Percentiles rank a stretch among this genome's conserved stretches.
These are phyloP conservation scores for Lumnitzera racemosa DNA, from an alignment of 345 rosid species.

Conservation along the genomic window DNA sequence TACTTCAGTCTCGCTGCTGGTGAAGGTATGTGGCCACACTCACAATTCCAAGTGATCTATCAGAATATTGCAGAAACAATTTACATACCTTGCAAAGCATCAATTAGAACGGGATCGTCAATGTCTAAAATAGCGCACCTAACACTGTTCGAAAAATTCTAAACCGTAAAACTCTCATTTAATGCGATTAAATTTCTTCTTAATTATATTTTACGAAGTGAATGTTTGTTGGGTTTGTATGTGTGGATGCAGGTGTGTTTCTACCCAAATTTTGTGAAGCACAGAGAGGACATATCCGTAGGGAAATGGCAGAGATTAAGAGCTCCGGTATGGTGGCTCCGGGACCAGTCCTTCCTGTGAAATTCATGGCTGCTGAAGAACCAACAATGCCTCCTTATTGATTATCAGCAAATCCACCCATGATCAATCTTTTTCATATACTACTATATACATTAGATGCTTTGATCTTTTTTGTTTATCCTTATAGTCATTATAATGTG, in stretches of 20 bases:
- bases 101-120: too few relatives aligned
- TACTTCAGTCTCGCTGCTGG: constrained; percentile 82
- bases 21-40: constrained; percentile 45
- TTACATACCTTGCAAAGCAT: too few relatives aligned
- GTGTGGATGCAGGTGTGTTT: constrained; percentile 48
- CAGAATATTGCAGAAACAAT: too few relatives aligned
- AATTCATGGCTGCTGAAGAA: not conserved
- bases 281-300: constrained; percentile 49
- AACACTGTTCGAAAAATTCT: too few relatives aligned
- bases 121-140: too few relatives aligned
- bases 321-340: constrained; percentile 46
- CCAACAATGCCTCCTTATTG: constrained; percentile 20
- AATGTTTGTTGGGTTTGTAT: not conserved
- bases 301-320: constrained; percentile 51
- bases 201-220: not conserved
- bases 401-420: not conserved
- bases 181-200: too few relatives aligned
- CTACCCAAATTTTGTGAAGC: constrained; percentile 66
- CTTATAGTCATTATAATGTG: too few relatives aligned
- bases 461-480: too few relatives aligned
- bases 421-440: too few relatives aligned
- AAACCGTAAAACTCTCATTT: not conserved
- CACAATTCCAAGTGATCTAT: too few relatives aligned
- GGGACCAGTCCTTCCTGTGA: constrained; percentile 20
- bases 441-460: too few relatives aligned